Conservation (phyloP, 495 filamentous ascomycete genomes). For the Tetracladium setigerum region DNA sequence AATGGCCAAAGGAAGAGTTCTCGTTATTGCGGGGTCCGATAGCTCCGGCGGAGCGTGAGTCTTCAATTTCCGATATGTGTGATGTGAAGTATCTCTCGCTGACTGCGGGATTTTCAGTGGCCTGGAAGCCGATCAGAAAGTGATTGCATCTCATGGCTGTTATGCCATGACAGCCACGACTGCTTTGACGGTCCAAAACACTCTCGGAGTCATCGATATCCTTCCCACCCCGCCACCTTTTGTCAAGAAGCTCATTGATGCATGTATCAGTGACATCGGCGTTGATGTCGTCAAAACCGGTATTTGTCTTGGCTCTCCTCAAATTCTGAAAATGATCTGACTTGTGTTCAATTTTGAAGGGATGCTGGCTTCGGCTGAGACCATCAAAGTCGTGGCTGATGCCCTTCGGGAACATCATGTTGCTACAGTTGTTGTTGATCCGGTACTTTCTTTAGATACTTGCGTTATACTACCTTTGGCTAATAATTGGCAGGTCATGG, state of each 20-base stretch:
- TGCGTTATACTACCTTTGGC: background rate
- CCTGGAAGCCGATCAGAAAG: slow-evolving; percentile 95
- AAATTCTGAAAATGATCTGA: background rate
- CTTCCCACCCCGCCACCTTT: slow-evolving; percentile 73
- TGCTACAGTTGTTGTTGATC: slow-evolving; percentile 69
- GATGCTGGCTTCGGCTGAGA: slow-evolving; percentile 80
- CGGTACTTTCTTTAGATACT: slow-evolving; percentile 40
- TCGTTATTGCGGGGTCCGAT: slow-evolving; percentile 82
- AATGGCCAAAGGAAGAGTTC: slow-evolving; percentile 43
- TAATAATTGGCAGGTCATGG: slow-evolving; percentile 62
- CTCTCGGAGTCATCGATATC: slow-evolving; percentile 72
- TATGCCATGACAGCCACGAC: slow-evolving; percentile 98
- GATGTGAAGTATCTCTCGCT: background rate
- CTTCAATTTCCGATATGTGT: slow-evolving; percentile 10
- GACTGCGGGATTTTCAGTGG: slow-evolving; percentile 45
- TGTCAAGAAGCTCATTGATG: slow-evolving; percentile 76
- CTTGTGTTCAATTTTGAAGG: slow-evolving; percentile 38
- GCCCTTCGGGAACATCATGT: slow-evolving; percentile 53
- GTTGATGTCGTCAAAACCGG: slow-evolving; percentile 89
- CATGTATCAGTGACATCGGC: slow-evolving; percentile 73
- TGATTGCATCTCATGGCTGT: slow-evolving; percentile 81
- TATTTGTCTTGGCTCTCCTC: slow-evolving; percentile 24
- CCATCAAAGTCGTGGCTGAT: slow-evolving; percentile 66
- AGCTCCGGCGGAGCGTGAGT: slow-evolving; percentile 83
- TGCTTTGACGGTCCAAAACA: slow-evolving; percentile 92